Conservation (phyloP, 1,284 basidiomycete genomes). For the Ganoderma multipileum region DNA sequence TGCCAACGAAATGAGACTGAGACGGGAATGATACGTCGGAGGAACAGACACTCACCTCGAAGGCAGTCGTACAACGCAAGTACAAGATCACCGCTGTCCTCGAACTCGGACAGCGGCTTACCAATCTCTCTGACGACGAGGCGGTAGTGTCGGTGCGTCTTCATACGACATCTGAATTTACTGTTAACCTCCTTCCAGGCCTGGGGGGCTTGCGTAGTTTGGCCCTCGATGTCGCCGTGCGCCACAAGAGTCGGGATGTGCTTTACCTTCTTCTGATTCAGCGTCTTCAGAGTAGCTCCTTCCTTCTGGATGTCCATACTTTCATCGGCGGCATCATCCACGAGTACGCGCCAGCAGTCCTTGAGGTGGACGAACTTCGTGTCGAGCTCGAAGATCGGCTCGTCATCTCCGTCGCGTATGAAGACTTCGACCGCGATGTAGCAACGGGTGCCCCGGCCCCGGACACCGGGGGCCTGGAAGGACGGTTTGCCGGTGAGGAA, state of each 20-base stretch:
- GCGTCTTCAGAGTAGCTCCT: conserved; percentile 12
- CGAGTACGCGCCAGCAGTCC: conserved; percentile 23
- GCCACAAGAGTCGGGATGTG: conserved; percentile 27
- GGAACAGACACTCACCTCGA: background rate
- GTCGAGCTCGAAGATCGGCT: background rate
- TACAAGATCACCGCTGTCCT: background rate
- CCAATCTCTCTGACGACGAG: conserved; percentile 24
- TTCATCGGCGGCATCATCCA: background rate
- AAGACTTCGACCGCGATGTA: conserved; percentile 18
- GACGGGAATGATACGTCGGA: too few relatives aligned
- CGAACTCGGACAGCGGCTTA: conserved; percentile 14
- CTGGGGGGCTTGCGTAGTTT: background rate
- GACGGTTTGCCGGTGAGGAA: conserved; percentile 19
- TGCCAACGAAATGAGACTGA: background rate
- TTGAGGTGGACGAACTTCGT: conserved; percentile 17
- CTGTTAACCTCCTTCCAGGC: background rate
- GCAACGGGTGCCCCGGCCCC: conserved; percentile 22
- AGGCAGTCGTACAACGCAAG: background rate
- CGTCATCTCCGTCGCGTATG: background rate
- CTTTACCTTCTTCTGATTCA: conserved; percentile 24
- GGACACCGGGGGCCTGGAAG: conserved; percentile 8
- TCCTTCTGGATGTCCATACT: conserved; percentile 9
- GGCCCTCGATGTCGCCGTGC: conserved; percentile 23
- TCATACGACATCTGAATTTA: conserved; percentile 6
- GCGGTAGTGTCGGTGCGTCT: conserved; percentile 23